Evolutionary conservation across 2,329 filamentous ascomycete genomes (phyloP), one percentile per base, ranked within the genome.

Genomic region (Ophiostoma angusticollis): DNA sequence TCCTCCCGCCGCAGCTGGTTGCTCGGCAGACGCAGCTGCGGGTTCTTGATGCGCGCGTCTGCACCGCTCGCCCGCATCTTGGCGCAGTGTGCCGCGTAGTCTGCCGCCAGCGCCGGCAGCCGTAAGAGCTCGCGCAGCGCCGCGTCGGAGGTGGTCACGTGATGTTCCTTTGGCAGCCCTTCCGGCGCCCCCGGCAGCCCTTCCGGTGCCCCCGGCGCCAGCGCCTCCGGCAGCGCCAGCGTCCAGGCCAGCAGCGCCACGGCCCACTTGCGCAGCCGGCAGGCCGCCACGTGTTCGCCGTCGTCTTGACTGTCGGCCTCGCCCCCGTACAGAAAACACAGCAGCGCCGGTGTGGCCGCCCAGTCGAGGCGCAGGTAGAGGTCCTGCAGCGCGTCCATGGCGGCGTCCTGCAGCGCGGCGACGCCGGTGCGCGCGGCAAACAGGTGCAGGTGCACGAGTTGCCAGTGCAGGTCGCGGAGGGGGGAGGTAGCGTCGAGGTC

Each of bases 241-340:
- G 64, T 64, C 62, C 70, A 75, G n/a, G 70, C 69, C 12, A 72
- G 62, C 69, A 75, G 74, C 42, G 72, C 70, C 6, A 74, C 69
- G 39, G 69, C 65, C 72, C 72, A 76, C 46, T 70, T 67, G 34
- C 72, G 67, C 28, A 76, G 58, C 9, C 71, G 64, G 29, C 68
- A 62, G 37, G 69, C 62, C 25, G 64, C 59, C 21, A 62, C 52
- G 11, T 64, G 53, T 35, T 71, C 65, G 51, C 68, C 70, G 45
- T 68, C 61, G n/a, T 56, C n/a, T n/a, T n/a, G n/a, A n/a, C n/a
- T n/a, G n/a, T n/a, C n/a, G n/a, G n/a, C n/a, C n/a, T n/a, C n/a
- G n/a, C n/a, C n/a, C n/a, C n/a, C 62, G 54, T 74, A 76, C 9
- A 74, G 59, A 44, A 66, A 70, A 39, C 55, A 53, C 40, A 75